Percentiles rank a stretch among this genome's conserved stretches.
These are phyloP conservation scores for Paragyromitra xinjiangensis DNA, from an alignment of 495 filamentous ascomycete species.

Conservation along the genomic window DNA sequence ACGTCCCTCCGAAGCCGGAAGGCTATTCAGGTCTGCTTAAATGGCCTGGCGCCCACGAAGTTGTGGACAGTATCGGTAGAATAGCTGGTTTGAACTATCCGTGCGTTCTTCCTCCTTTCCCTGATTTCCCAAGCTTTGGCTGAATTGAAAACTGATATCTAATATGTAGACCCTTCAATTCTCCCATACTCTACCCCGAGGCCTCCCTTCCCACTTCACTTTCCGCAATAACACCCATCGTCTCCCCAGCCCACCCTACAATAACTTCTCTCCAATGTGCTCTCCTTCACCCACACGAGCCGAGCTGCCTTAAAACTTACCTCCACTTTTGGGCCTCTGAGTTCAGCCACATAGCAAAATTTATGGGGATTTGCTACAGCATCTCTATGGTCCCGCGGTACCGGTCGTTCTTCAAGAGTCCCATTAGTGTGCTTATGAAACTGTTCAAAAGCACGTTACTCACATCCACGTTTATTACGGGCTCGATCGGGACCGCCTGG, in stretches of 20 bases:
- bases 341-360: constrained; percentile 78
- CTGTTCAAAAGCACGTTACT: constrained; percentile 72
- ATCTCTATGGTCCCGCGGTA: constrained; percentile 72
- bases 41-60: constrained; percentile 80
- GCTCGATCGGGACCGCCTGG: constrained; percentile 82
- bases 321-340: constrained; percentile 80
- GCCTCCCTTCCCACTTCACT: constrained; percentile 73
- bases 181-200: constrained; percentile 81
- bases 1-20: constrained; percentile 77
- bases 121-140: neutral
- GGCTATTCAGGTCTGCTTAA: constrained; percentile 70
- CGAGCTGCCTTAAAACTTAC: constrained; percentile 85
- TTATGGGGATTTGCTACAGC: constrained; percentile 75
- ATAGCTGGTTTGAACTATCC: constrained; percentile 87
- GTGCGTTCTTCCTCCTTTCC: constrained; percentile 62
- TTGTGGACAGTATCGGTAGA: constrained; percentile 80
- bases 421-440: constrained; percentile 69
- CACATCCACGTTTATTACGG: constrained; percentile 77
- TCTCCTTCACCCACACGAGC: constrained; percentile 85
- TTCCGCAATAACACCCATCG: constrained; percentile 75
- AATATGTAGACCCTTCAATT: constrained; percentile 71
- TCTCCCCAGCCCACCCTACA: constrained; percentile 82
- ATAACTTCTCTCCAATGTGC: constrained; percentile 87
- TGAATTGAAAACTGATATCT: constrained; percentile 22
- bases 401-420: constrained; percentile 70